Percentiles rank a stretch among this genome's conserved stretches.
These are phyloP conservation scores for Yarrowia yakushimensis DNA, from an alignment of 805 yeast species.

Conservation along the genomic window DNA sequence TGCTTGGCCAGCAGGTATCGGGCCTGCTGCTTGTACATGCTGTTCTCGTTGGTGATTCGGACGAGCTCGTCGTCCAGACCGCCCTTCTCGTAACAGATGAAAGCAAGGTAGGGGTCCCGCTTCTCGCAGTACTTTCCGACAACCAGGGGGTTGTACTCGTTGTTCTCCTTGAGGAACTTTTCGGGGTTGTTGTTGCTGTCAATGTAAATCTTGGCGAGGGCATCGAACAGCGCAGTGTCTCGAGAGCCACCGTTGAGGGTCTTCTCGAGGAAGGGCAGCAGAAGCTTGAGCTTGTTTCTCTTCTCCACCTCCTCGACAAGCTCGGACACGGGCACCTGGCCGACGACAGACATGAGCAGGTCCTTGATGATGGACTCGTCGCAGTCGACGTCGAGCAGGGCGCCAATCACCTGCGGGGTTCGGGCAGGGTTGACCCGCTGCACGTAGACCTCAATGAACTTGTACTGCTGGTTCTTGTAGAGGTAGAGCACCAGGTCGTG, in stretches of 20 bases:
- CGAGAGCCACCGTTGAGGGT: conserved; percentile 75
- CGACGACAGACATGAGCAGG: conserved; percentile 77
- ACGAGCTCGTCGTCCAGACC: conserved; percentile 84
- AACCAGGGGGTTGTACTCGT: conserved; percentile 82
- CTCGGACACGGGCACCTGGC: conserved; percentile 89
- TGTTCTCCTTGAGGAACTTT: conserved; percentile 88
- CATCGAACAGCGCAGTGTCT: conserved; percentile 89
- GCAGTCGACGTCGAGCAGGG: conserved; percentile 93
- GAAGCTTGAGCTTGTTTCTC: conserved; percentile 86
- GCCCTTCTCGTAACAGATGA: conserved; percentile 96
- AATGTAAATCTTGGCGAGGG: conserved; percentile 95
- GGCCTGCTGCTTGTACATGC: conserved; percentile 99
- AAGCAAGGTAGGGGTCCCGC: conserved; percentile 97
- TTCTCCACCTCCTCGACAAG: conserved; percentile 93
- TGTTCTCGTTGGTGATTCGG: conserved; percentile 89
- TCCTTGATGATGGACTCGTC: conserved; percentile 84
- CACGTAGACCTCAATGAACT: conserved; percentile 95
- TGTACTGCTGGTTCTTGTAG: conserved; percentile 93
- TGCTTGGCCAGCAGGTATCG: conserved; percentile 86
- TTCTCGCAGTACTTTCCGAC: conserved; percentile 98
- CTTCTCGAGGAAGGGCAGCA: conserved; percentile 90
- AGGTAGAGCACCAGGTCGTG: conserved; percentile 91
- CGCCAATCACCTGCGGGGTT: conserved; percentile 96
- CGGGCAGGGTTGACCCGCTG: conserved; percentile 95
- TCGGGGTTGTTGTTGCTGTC: conserved; percentile 98